Percentiles rank a stretch among this genome's conserved stretches.
These are phyloP conservation scores for Trichoderma semiorbis DNA, from an alignment of 2,329 filamentous ascomycete genomes.

Conservation along the genomic window DNA sequence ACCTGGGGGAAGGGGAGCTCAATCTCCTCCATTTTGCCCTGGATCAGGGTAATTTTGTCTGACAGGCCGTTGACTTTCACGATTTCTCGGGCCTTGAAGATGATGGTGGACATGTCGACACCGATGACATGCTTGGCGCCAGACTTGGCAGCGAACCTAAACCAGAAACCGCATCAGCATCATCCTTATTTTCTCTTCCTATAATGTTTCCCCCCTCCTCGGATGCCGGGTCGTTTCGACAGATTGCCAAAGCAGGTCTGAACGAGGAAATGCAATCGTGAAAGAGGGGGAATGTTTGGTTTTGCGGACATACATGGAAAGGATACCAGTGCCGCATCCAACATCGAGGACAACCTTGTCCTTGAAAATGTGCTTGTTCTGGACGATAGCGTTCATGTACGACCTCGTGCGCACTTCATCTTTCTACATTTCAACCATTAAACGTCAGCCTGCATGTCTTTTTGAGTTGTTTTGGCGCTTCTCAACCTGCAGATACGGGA, in stretches of 20 bases:
- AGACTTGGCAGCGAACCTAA: slow-evolving; percentile 92
- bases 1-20: slow-evolving; percentile 89
- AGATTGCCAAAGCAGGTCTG: background rate
- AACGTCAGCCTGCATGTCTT: slow-evolving; percentile 2
- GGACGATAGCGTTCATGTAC: slow-evolving; percentile 96
- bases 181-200: background rate
- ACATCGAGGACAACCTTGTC: slow-evolving; percentile 86
- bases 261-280: slow-evolving; percentile 3
- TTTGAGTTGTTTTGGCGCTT: background rate
- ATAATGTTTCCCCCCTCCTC: background rate
- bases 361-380: slow-evolving; percentile 94
- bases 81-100: slow-evolving; percentile 96
- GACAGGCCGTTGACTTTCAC: slow-evolving; percentile 87
- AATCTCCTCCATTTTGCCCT: slow-evolving; percentile 99
- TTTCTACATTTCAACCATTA: slow-evolving; percentile 58
- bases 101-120: slow-evolving; percentile 99
- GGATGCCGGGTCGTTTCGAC: background rate
- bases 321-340: slow-evolving; percentile 93
- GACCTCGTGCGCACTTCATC: slow-evolving; percentile 95
- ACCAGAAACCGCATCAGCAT: slow-evolving; percentile 13
- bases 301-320: slow-evolving; percentile 76
- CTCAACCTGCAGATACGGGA: background rate
- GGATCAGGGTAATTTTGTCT: slow-evolving; percentile 94
- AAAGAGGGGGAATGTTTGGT: background rate
- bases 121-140: slow-evolving; percentile 98